These are phyloP conservation scores for Quillaja saponaria DNA, from an alignment of 306 rosid genomes.

Conservation along the genomic window DNA sequence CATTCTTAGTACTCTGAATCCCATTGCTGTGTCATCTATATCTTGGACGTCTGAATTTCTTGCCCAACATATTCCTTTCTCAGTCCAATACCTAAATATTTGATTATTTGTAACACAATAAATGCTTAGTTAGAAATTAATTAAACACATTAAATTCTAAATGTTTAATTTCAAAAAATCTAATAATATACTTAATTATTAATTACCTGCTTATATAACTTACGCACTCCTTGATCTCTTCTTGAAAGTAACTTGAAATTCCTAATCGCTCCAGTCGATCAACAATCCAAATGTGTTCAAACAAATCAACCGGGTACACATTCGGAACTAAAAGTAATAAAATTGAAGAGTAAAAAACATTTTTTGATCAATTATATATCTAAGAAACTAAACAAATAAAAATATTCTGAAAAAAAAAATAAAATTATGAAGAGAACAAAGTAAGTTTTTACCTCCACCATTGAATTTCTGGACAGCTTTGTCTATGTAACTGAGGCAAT, in stretches of 20 bases:
- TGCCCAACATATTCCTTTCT: constrained; percentile 89
- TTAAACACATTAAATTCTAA: too few relatives aligned
- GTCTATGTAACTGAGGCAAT: constrained; percentile 65
- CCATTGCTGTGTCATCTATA: constrained; percentile 91
- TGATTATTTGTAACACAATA: neutral
- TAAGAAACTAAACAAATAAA: too few relatives aligned
- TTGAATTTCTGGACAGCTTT: constrained; percentile 7
- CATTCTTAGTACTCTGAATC: constrained; percentile 67
- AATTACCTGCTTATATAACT: constrained; percentile 63
- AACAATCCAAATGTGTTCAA: constrained; percentile 78
- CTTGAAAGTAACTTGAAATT: constrained; percentile 60
- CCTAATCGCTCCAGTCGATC: constrained; percentile 89
- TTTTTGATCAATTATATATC: too few relatives aligned
- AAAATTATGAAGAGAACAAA: neutral
- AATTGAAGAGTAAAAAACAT: too few relatives aligned
- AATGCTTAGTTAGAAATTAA: too few relatives aligned
- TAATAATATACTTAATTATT: too few relatives aligned
- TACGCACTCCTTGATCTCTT: constrained; percentile 62
- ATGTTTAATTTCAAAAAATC: too few relatives aligned
- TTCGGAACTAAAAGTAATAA: constrained; percentile 58
- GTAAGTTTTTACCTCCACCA: neutral
- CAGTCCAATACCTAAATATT: constrained; percentile 64
- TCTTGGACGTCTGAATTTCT: constrained; percentile 68
- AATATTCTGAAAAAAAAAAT: too few relatives aligned
- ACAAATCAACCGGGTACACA: constrained; percentile 83